Conservation (phyloP, 176 grass and related monocot species). For the Bromus sterilis region DNA sequence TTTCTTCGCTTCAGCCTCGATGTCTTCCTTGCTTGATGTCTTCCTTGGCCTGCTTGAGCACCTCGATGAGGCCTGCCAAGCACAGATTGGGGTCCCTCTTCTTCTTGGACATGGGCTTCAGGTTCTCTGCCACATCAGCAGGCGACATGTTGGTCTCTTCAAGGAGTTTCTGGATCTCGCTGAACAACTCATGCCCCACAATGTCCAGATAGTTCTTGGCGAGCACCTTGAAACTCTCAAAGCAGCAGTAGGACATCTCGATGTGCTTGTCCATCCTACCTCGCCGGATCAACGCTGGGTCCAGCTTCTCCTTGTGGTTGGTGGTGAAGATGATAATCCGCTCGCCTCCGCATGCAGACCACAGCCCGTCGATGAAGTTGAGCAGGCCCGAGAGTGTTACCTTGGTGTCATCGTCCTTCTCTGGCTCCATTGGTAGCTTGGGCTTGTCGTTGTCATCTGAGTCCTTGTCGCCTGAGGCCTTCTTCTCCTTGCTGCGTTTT, state of each 20-base stretch:
- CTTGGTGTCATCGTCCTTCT: constrained; percentile 28
- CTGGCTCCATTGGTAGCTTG: neutral
- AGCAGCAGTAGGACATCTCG: constrained; percentile 48
- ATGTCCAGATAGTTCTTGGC: constrained; percentile 32
- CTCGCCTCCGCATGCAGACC: constrained; percentile 54
- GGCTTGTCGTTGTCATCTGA: neutral
- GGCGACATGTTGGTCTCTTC: constrained; percentile 46
- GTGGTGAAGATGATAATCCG: constrained; percentile 54
- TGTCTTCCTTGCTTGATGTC: constrained; percentile 7
- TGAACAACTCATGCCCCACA: constrained; percentile 17
- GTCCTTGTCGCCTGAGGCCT: neutral
- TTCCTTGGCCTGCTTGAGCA: constrained; percentile 22
- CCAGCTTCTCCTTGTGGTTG: constrained; percentile 56
- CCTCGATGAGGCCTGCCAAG: constrained; percentile 27
- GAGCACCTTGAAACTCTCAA: constrained; percentile 42
- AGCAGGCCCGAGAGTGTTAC: constrained; percentile 55
- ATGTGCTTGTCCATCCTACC: constrained; percentile 76
- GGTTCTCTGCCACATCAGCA: constrained; percentile 58
- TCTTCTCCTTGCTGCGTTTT: constrained; percentile 38
- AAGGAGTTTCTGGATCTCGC: constrained; percentile 18
- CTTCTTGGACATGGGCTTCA: constrained; percentile 48
- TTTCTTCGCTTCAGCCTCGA: constrained; percentile 1
- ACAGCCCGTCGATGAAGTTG: constrained; percentile 59
- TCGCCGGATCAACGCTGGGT: constrained; percentile 39
- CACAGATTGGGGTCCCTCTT: neutral